Evolutionary conservation across 768 basidiomycete species (phyloP).

Genomic region (Phylloporus rhodoxanthus): DNA sequence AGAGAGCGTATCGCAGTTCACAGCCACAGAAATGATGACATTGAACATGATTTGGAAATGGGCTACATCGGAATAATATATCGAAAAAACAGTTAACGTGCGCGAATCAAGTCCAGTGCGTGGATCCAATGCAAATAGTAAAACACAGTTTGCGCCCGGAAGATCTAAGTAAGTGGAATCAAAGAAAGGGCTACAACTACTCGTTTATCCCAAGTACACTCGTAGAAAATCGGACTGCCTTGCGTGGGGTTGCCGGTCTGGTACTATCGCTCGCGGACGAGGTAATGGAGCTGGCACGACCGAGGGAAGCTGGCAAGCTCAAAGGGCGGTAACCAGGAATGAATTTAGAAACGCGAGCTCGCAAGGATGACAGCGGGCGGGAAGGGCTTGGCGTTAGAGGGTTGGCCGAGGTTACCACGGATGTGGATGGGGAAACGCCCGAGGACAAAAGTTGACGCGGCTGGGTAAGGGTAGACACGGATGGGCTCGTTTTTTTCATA

Average conservation of each 20-base stretch:
- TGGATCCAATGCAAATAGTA: slow-evolving; percentile 16
- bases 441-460: slow-evolving; percentile 14
- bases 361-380: slow-evolving; percentile 36
- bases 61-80: slow-evolving; percentile 32
- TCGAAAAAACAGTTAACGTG: slow-evolving; percentile 20
- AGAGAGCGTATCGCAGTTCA: slow-evolving; percentile 8
- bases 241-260: slow-evolving; percentile 44
- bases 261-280: slow-evolving; percentile 32
- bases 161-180: slow-evolving; percentile 1
- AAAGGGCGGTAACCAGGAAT: slow-evolving; percentile 40
- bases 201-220: slow-evolving; percentile 32
- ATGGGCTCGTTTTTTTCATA: slow-evolving; percentile 47
- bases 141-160: slow-evolving; percentile 13
- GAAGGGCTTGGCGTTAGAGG: slow-evolving; percentile 21
- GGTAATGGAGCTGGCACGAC: slow-evolving; percentile 26
- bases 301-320: slow-evolving; percentile 32
- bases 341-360: slow-evolving; percentile 48
- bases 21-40: slow-evolving; percentile 28
- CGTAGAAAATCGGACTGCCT: slow-evolving; percentile 59
- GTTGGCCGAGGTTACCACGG: slow-evolving; percentile 34
- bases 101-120: slow-evolving; percentile 16
- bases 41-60: not conserved
- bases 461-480: slow-evolving; percentile 18
- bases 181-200: slow-evolving; percentile 9
- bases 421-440: slow-evolving; percentile 23